These are phyloP conservation scores for Tricholoma terreum DNA, from an alignment of 768 basidiomycete species.

Conservation along the genomic window DNA sequence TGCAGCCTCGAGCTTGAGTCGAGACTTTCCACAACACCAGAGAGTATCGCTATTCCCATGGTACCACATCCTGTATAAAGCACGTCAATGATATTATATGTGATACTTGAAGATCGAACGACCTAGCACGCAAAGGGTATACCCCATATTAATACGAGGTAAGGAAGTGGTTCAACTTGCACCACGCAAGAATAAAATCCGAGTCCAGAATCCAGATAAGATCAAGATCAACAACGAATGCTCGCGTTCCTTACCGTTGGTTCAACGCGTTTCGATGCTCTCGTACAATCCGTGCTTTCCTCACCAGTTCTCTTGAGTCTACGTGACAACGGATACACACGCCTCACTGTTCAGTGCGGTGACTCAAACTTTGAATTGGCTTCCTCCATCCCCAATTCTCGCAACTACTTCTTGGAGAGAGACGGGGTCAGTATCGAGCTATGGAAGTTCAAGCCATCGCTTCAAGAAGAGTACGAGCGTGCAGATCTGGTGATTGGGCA, in stretches of 20 bases:
- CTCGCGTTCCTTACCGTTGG: constrained; percentile 81
- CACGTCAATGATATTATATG: constrained; percentile 12
- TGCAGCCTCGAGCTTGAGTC: constrained; percentile 37
- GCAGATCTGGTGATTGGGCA: constrained; percentile 89
- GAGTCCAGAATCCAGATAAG: no score
- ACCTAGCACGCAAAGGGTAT: constrained; percentile 89
- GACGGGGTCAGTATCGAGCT: constrained; percentile 55
- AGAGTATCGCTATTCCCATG: constrained; percentile 95
- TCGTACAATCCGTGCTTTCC: constrained; percentile 61
- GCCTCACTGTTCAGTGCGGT: constrained; percentile 76
- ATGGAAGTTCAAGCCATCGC: constrained; percentile 72
- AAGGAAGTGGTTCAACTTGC: background rate
- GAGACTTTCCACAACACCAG: constrained; percentile 86
- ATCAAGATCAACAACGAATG: constrained; percentile 26
- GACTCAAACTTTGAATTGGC: constrained; percentile 50
- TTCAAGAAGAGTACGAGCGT: constrained; percentile 58
- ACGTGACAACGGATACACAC: constrained; percentile 49
- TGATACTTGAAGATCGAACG: constrained; percentile 16
- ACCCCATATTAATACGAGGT: constrained; percentile 64
- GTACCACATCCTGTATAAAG: constrained; percentile 83
- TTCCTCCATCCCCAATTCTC: constrained; percentile 26
- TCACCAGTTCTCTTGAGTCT: constrained; percentile 56
- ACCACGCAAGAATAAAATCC: no score
- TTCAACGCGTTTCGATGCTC: constrained; percentile 79
- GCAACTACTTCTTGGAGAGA: constrained; percentile 23